These are phyloP conservation scores for Alternaria dauci DNA, from an alignment of 2,329 filamentous ascomycete species.

Conservation along the genomic window DNA sequence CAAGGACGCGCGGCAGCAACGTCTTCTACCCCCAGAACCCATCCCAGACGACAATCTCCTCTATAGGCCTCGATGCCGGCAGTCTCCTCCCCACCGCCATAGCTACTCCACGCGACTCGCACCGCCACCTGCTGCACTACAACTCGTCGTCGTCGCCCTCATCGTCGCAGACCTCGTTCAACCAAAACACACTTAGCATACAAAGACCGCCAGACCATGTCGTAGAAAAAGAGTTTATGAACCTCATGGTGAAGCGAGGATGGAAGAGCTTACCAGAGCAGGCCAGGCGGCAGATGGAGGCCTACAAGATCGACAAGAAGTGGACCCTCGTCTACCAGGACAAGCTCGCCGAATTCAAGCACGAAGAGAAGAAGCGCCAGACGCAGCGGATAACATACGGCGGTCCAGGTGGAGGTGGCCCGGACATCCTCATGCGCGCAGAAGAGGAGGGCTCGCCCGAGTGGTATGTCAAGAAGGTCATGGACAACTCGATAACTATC, in stretches of 20 bases:
- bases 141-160: conserved; percentile 57
- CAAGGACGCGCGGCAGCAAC: conserved; percentile 62
- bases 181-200: conserved; percentile 67
- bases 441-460: conserved; percentile 97
- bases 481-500: conserved; percentile 91
- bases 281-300: conserved; percentile 93
- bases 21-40: conserved; percentile 63
- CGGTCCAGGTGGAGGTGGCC: conserved; percentile 57
- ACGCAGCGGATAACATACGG: conserved; percentile 70
- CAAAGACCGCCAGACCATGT: conserved; percentile 78
- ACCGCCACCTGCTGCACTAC: conserved; percentile 53
- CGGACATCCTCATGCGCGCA: conserved; percentile 74
- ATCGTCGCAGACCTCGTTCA: conserved; percentile 59
- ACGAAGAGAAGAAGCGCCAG: conserved; percentile 86
- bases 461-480: conserved; percentile 96
- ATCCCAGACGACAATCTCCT: conserved; percentile 63
- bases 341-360: conserved; percentile 89
- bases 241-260: conserved; percentile 95
- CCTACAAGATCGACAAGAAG: conserved; percentile 93
- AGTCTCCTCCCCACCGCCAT: conserved; percentile 51
- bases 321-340: conserved; percentile 98
- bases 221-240: conserved; percentile 89
- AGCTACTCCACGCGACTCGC: conserved; percentile 53
- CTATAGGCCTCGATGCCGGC: conserved; percentile 53
- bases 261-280: conserved; percentile 98